Percentiles rank a stretch among this genome's conserved stretches.
phyloP scores from a whole-genome alignment of 1,139 yeast species.

The Diutina scorzettiae region DNA sequence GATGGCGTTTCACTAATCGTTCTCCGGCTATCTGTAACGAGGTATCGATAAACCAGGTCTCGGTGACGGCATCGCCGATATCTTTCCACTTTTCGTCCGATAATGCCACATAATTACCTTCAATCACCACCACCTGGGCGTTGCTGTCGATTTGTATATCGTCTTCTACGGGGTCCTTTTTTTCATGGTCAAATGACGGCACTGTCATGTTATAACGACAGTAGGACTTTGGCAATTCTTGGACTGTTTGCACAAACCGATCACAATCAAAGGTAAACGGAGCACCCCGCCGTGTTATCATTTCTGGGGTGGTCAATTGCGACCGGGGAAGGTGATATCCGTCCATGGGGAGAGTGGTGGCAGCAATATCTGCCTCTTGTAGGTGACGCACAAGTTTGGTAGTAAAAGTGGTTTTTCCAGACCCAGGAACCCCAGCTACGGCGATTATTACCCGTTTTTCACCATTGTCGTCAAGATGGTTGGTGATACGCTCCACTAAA shows the following conservation, averaged over 20 bases:
- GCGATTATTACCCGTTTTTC: constrained; percentile 22
- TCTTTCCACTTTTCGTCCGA: constrained; percentile 39
- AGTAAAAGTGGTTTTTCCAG: constrained; percentile 70
- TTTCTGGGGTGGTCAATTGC: constrained; percentile 38
- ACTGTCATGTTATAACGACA: constrained; percentile 15
- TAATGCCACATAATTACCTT: constrained; percentile 51
- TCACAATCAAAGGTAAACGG: constrained; percentile 72
- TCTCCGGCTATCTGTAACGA: constrained; percentile 33
- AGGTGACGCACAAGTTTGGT: constrained; percentile 13
- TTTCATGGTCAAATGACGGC: constrained; percentile 70
- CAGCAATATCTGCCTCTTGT: constrained; percentile 10
- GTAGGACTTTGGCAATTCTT: constrained; percentile 1
- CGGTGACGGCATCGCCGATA: constrained; percentile 25
- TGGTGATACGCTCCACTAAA: not conserved
- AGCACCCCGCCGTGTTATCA: constrained; percentile 64
- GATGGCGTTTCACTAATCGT: constrained; percentile 62
- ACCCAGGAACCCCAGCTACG: constrained; percentile 70
- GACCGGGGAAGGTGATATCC: constrained; percentile 69
- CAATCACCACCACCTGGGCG: constrained; percentile 44
- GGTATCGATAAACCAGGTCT: constrained; percentile 35
- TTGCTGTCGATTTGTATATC: constrained; percentile 32
- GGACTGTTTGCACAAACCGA: constrained; percentile 18
- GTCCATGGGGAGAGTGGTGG: constrained; percentile 45
- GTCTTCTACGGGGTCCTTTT: constrained; percentile 52
- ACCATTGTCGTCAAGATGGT: not conserved